Evolutionary conservation across 495 filamentous ascomycete species (phyloP), one percentile per base, ranked within the genome.

Genomic region (Penicillium bialowiezense): DNA sequence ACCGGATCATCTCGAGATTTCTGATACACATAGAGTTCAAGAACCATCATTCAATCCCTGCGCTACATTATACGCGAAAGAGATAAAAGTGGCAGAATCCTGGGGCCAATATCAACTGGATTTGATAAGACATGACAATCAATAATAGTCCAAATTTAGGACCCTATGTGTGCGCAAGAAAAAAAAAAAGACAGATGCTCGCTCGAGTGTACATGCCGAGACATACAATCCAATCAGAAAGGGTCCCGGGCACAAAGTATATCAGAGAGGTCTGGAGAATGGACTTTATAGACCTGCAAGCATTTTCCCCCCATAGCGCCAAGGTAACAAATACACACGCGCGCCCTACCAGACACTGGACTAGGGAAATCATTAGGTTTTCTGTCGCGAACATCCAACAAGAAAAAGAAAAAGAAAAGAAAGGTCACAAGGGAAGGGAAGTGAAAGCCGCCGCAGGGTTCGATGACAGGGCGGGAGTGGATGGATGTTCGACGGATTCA

Each of bases 351-450:
- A 64, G 50, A 71, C 52, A 55, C 54, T 56, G 60, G 62, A 71
- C 72, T 70, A 72, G 64, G 57, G 63, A 65, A 50, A 65, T 68
- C 69, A 64, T 70, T 63, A 66, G 58, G 51, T 58, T 56, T 45
- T 57, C 60, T 58, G 54, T 64, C 52, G 58, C 50, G 48, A 61
- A 51, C 55, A 57, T 63, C 48, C 55, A 40, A 53, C 34, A 33
- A 48, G 19, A 55, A 56, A 54, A 24, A 40, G 54, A 54, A 37
- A 43, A 21, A 54, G 54, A 50, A 48, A 36, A 58, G 40, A 47
- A 54, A 32, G 23, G 44, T 52, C 36, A 48, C 51, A 52, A 48
- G 41, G 19, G 45, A 37, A 43, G 40, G 37, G 42, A 43, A 59
- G 39, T 33, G 31, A 41, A 55, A 46, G 19, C 38, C 50, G 45